Conservation (phyloP, 108 stramenopile genomes). For the Nannochloropsis granulata region DNA sequence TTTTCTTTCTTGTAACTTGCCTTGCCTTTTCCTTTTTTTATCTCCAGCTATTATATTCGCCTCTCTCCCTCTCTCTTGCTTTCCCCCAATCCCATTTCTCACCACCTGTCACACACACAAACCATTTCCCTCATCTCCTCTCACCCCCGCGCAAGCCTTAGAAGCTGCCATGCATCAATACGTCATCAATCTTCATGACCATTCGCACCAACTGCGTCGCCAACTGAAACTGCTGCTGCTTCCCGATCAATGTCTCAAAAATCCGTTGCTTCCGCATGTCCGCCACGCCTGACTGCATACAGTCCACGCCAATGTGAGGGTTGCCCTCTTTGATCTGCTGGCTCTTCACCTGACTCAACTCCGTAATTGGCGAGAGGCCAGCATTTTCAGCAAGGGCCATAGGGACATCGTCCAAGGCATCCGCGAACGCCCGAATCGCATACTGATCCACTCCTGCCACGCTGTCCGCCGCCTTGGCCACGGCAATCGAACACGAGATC, state of each 20-base stretch:
- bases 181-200: conserved; percentile 99
- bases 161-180: conserved; percentile 59
- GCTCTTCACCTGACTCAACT: conserved; percentile 87
- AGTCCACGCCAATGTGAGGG: conserved; percentile 78
- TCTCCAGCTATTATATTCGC: no score
- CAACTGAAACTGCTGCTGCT: conserved; percentile 93
- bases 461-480: conserved; percentile 73
- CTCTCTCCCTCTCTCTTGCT: no score
- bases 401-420: conserved; percentile 97
- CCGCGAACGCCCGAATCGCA: conserved; percentile 96
- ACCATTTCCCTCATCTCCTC: no score
- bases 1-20: no score
- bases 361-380: conserved; percentile 86
- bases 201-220: conserved; percentile 99
- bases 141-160: not conserved
- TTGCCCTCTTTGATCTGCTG: conserved; percentile 68
- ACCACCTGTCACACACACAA: no score
- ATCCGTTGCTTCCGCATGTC: conserved; percentile 90
- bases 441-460: conserved; percentile 81
- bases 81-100: no score
- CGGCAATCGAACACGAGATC: conserved; percentile 88
- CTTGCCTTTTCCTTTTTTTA: no score
- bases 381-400: conserved; percentile 96
- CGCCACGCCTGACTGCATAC: conserved; percentile 44
- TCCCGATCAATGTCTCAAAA: conserved; percentile 98